Evolutionary conservation across 2,329 filamentous ascomycete species (phyloP), one percentile per base, ranked within the genome.

Genomic region (Zymoseptoria tritici): DNA sequence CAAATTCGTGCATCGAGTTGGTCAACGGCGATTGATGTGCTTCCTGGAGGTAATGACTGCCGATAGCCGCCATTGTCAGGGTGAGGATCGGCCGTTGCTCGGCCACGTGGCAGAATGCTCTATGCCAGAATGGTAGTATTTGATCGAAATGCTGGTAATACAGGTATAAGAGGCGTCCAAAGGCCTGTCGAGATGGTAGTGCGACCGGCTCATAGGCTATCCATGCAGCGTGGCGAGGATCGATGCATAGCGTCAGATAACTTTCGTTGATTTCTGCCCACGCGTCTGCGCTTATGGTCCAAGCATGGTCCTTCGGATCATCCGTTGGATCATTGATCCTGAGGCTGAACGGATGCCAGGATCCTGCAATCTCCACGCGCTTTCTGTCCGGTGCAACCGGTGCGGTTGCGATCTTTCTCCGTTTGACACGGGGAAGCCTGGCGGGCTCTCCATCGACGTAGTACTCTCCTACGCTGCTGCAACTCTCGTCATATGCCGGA

Each of bases 61-160:
- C 72, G 2, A 72, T 61, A 36, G 68, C 61, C 8, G 64, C 65
- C n/a, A 72, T 60, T 7, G 70, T 70, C 19, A 73, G 59, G 16
- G 68, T 59, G 9, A 71, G 62, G 9, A 69, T 56, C 60, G 64
- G 67, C 11, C 67, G 42, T 7, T 61, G 31, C 21, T 56, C 26
- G 46, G 58, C 46, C 55, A 51, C 42, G 26, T 58, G 31, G 51
- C 71, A 64, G 3, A 62, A 66, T 0, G 62, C 62, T 26, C 51
- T 57, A 52, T 73, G 70, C 8, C 73, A 54, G 50, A 73, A 69
- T 3, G 72, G 71, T 16, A 73, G 63, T 11, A 65, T 62, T 21
- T 67, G 64, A 53, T 70, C 65, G 46, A 73, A 72, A 42, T 63
- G 58, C 7, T 68, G 66, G 50, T 70, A 66, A 57, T 71, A 72